Evolutionary conservation across 768 basidiomycete genomes (phyloP), one percentile per base, ranked within the genome.

Genomic region (Suillus clintonianus): DNA sequence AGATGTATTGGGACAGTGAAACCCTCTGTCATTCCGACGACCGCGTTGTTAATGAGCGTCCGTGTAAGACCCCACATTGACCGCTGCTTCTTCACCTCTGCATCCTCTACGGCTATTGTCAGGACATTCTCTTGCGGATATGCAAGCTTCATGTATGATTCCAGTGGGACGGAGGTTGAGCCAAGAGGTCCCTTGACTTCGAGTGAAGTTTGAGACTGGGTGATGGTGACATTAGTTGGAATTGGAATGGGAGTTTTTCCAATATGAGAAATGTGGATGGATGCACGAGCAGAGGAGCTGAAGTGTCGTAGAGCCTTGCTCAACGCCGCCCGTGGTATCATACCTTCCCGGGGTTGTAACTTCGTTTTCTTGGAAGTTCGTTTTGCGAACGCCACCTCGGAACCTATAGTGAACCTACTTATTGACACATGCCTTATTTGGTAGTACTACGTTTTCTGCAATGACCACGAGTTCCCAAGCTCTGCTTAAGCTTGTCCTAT

Each of bases 11-110:
- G 89, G 10, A 93, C 83, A 0, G 83, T 84, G 79, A 93, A 98
- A 5, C 96, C 96, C 64, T 89, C 85, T 5, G 93, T 91, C 82
- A 98, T 94, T 48, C 97, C 97, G 15, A 80, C 83, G 66, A 99
- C 86, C 17, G 96, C 95, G 73, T 99, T 98, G 67, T 84, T 81
- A 73, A 98, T 92, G 67, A 95, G 83, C 0, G 95, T 91, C 60
- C 96, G 88, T 15, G 94, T 96, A 51, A 93, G 87, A n/a, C 97
- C 97, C 96, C 97, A 99, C 84, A 93, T 90, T 63, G 90, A 86
- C 48, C 93, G 87, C 76, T 98, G 96, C 59, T 86, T 79, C 74
- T 93, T 91, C 58, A 86, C 73, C 47, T 83, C 80, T 1, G 90
- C 81, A 70, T 94, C 82, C 67, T 90, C 83, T 22, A 85, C 79